phyloP scores from a whole-genome alignment of 208 protist genomes.

The Herpetomonas samuelpessoai region DNA sequence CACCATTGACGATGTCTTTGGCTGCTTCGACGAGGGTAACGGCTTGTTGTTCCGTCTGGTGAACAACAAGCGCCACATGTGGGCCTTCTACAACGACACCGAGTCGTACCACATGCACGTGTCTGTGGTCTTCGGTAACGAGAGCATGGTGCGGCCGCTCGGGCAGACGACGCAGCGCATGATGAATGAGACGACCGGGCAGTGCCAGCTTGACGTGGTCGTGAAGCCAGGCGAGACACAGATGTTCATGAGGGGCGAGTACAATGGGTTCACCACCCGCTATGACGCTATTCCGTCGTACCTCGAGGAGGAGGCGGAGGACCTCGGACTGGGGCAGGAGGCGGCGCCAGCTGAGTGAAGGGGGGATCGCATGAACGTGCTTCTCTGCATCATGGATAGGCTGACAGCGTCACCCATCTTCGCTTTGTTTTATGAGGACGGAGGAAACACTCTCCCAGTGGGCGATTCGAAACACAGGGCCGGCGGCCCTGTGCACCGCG shows the following conservation, averaged over 20 bases:
- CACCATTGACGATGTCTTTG: conserved; percentile 39
- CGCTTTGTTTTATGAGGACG: no score
- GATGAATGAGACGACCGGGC: conserved; percentile 36
- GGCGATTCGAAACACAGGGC: no score
- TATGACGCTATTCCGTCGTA: conserved; percentile 44
- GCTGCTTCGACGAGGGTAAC: conserved; percentile 68
- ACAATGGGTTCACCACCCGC: conserved; percentile 53
- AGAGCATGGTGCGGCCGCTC: conserved; percentile 46
- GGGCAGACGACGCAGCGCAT: conserved; percentile 30
- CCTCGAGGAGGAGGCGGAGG: conserved; percentile 3
- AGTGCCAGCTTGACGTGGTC: conserved; percentile 35
- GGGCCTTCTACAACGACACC: conserved; percentile 85
- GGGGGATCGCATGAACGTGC: no score
- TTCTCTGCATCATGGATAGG: no score
- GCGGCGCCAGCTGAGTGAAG: no score
- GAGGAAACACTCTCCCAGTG: no score
- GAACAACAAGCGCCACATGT: conserved; percentile 44
- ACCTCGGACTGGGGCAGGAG: no score
- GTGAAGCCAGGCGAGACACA: conserved; percentile 55
- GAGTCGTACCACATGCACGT: conserved; percentile 57
- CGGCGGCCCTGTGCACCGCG: no score
- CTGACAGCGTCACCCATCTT: no score
- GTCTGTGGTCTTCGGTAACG: conserved; percentile 54
- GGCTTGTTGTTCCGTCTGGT: conserved; percentile 76
- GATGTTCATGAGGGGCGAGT: conserved; percentile 75